phyloP scores from a whole-genome alignment of 106 monocot genomes.

The Dendrobium catenatum region DNA sequence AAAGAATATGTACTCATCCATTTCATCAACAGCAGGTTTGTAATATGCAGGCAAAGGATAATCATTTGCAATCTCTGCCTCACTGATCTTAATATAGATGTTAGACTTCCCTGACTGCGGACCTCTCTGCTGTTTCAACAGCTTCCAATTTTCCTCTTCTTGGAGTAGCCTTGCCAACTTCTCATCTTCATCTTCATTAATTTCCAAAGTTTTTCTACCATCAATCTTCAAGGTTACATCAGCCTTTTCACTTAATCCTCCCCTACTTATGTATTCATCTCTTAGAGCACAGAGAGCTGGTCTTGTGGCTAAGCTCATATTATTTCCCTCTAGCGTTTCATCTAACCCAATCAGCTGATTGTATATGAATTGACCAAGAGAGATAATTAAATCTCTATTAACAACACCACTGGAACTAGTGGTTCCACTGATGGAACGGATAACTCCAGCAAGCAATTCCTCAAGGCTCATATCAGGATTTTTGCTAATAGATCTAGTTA shows the following conservation, averaged over 20 bases:
- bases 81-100: conserved; percentile 89
- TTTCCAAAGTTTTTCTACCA: conserved; percentile 24
- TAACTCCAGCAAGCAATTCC: conserved; percentile 79
- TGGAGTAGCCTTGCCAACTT: conserved; percentile 84
- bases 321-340: conserved; percentile 34
- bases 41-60: conserved; percentile 95
- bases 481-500: conserved; percentile 57
- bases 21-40: conserved; percentile 68
- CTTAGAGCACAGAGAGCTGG: conserved; percentile 73
- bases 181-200: conserved; percentile 71
- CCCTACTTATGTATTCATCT: conserved; percentile 61
- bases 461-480: conserved; percentile 77
- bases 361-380: conserved; percentile 84
- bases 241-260: conserved; percentile 6
- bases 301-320: conserved; percentile 35
- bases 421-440: conserved; percentile 68
- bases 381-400: conserved; percentile 76
- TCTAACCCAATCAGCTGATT: conserved; percentile 90
- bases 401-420: conserved; percentile 36
- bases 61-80: conserved; percentile 93
- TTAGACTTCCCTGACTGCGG: conserved; percentile 26
- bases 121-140: conserved; percentile 36
- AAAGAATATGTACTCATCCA: conserved; percentile 86
- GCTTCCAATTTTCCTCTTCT: conserved; percentile 87
- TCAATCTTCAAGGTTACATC: conserved; percentile 54